A percentile compares a stretch with the other conserved stretches of the same genome.
These are phyloP conservation scores for Craspedostauros australis DNA, from an alignment of 108 stramenopile species.

Conservation along the genomic window DNA sequence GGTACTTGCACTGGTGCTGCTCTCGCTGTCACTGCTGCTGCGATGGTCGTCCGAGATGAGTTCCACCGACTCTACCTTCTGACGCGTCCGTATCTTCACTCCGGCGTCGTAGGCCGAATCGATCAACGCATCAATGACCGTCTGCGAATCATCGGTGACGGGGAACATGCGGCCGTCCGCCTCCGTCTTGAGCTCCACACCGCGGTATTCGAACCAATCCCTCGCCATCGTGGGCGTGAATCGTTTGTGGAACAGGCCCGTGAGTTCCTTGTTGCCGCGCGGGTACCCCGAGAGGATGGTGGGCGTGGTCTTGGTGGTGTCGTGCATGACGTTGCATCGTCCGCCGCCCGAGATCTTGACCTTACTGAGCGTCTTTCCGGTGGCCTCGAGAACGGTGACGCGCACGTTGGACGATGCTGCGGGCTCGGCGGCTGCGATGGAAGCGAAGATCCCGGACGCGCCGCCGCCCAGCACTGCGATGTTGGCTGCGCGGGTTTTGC, in stretches of 20 bases:
- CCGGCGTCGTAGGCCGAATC: constrained; percentile 54
- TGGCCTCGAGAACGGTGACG: constrained; percentile 85
- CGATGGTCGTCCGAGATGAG: too few relatives aligned
- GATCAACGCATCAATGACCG: constrained; percentile 75
- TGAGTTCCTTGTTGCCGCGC: constrained; percentile 79
- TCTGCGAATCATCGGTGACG: constrained; percentile 78
- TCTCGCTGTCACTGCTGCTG: constrained; percentile 3
- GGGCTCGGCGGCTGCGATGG: constrained; percentile 36
- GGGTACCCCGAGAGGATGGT: constrained; percentile 83
- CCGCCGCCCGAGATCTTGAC: constrained; percentile 93
- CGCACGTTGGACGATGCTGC: constrained; percentile 24
- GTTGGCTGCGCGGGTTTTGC: background rate
- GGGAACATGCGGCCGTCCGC: constrained; percentile 96
- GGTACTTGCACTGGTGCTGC: background rate
- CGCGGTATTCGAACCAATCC: constrained; percentile 83
- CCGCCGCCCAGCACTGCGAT: constrained; percentile 47
- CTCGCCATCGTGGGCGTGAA: constrained; percentile 76
- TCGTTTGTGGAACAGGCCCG: constrained; percentile 59
- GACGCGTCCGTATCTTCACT: constrained; percentile 43
- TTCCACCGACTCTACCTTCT: constrained; percentile 36
- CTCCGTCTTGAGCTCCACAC: constrained; percentile 90
- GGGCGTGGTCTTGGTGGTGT: constrained; percentile 61
- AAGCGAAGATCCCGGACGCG: constrained; percentile 39
- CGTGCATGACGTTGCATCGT: constrained; percentile 90
- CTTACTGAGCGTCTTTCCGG: constrained; percentile 68